Conservation (phyloP, 306 rosid genomes). For the Ammopiptanthus mongolicus region DNA sequence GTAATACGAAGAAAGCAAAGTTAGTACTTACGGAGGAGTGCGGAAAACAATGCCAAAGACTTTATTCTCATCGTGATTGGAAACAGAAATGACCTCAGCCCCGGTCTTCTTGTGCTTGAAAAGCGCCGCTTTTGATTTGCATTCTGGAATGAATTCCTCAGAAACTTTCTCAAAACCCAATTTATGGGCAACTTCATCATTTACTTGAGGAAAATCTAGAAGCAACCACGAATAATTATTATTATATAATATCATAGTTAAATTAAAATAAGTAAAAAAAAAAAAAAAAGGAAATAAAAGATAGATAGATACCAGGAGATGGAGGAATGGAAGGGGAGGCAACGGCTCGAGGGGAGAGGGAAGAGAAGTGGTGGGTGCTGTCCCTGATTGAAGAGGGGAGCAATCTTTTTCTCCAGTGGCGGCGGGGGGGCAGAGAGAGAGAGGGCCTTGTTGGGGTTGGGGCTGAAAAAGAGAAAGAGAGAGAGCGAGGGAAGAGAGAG, state of each 20-base stretch:
- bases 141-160: conserved; percentile 75
- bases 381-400: conserved; percentile 29
- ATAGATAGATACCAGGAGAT: conserved; percentile 38
- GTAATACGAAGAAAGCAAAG: no score
- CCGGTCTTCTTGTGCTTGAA: conserved; percentile 78
- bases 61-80: conserved; percentile 91
- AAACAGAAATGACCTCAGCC: conserved; percentile 82
- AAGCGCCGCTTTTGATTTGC: conserved; percentile 84
- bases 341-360: conserved; percentile 59
- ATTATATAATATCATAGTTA: neutral
- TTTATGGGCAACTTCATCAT: conserved; percentile 58
- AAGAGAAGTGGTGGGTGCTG: conserved; percentile 35
- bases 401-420: conserved; percentile 22
- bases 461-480: conserved; percentile 11
- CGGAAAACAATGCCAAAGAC: conserved; percentile 94
- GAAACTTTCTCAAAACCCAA: conserved; percentile 81
- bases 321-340: conserved; percentile 40
- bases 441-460: conserved; percentile 9
- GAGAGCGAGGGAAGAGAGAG: neutral
- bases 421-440: conserved; percentile 48
- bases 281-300: neutral
- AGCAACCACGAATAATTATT: neutral
- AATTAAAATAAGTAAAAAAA: neutral
- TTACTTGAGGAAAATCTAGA: conserved; percentile 44
- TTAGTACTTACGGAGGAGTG: conserved; percentile 79